phyloP scores from a whole-genome alignment of 2,329 filamentous ascomycete genomes.

The Botryotinia narcissicola region DNA sequence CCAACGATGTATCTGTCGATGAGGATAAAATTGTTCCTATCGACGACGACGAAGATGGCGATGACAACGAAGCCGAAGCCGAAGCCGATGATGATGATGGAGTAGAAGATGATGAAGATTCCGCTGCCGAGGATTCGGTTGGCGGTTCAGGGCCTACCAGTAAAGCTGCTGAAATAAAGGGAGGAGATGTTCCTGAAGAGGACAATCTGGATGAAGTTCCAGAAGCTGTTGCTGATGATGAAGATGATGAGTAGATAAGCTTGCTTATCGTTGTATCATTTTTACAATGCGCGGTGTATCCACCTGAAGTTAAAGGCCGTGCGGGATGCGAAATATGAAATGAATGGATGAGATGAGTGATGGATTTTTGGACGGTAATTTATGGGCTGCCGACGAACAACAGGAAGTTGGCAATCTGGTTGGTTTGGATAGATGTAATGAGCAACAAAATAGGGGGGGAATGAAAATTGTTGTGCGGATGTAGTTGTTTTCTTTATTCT shows the following conservation, averaged over 20 bases:
- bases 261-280: slow-evolving; percentile 1
- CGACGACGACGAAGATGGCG: slow-evolving; percentile 5
- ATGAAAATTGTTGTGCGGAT: background rate
- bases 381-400: background rate
- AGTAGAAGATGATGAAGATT: slow-evolving; percentile 23
- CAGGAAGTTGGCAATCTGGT: slow-evolving; percentile 2
- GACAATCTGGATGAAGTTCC: slow-evolving; percentile 24
- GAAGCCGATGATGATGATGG: slow-evolving; percentile 1
- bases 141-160: slow-evolving; percentile 22
- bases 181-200: slow-evolving; percentile 13
- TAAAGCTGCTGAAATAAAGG: slow-evolving; percentile 21
- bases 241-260: slow-evolving; percentile 24
- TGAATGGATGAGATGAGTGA: slow-evolving; percentile 4
- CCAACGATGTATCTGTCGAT: slow-evolving; percentile 1
- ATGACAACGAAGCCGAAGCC: slow-evolving; percentile 3
- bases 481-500: background rate
- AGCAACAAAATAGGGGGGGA: background rate
- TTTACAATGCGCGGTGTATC: background rate
- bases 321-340: slow-evolving; percentile 5
- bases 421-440: slow-evolving; percentile 3
- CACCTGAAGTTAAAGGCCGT: background rate
- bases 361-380: background rate
- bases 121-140: slow-evolving; percentile 20
- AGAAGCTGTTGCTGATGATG: slow-evolving; percentile 20
- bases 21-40: background rate